Evolutionary conservation across 306 rosid species (phyloP).

Genomic region (Dicorynia guianensis): DNA sequence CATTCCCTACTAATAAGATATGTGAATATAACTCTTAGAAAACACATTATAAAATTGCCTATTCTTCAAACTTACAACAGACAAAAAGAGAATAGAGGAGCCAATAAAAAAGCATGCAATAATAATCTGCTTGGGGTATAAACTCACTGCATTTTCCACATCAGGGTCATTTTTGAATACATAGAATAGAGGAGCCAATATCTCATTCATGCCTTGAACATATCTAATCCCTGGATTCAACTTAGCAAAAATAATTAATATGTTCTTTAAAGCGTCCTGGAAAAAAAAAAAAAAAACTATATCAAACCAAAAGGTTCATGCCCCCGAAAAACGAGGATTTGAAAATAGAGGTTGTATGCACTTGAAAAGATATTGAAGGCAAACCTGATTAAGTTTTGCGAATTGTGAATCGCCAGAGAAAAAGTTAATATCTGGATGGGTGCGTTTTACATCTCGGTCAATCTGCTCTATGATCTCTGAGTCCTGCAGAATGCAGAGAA

Average conservation of each 20-base stretch:
- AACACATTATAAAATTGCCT: too few species aligned
- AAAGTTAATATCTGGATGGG: constrained; percentile 98
- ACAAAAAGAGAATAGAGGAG: neutral
- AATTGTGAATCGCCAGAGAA: constrained; percentile 87
- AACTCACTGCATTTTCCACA: constrained; percentile 84
- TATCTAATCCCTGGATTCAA: constrained; percentile 97
- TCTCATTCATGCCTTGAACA: constrained; percentile 99
- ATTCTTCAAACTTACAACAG: neutral
- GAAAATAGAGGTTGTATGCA: constrained; percentile 22
- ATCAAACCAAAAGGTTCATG: constrained; percentile 36
- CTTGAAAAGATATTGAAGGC: constrained; percentile 31
- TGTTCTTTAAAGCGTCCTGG: constrained; percentile 89
- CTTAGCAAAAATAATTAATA: constrained; percentile 88
- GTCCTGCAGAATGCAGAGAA: constrained; percentile 67
- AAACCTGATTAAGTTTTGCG: constrained; percentile 91
- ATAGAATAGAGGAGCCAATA: constrained; percentile 92
- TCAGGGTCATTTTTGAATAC: constrained; percentile 91
- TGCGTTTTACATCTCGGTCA: constrained; percentile 96
- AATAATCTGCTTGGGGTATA: neutral
- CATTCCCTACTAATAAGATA: too few species aligned
- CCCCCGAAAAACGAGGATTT: neutral
- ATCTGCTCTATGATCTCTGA: constrained; percentile 96
- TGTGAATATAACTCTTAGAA: too few species aligned
- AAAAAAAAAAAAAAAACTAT: constrained; percentile 34
- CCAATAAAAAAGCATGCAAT: neutral